phyloP scores from a whole-genome alignment of 192 early-diverging fungal genomes.

The Coemansia sp. region DNA sequence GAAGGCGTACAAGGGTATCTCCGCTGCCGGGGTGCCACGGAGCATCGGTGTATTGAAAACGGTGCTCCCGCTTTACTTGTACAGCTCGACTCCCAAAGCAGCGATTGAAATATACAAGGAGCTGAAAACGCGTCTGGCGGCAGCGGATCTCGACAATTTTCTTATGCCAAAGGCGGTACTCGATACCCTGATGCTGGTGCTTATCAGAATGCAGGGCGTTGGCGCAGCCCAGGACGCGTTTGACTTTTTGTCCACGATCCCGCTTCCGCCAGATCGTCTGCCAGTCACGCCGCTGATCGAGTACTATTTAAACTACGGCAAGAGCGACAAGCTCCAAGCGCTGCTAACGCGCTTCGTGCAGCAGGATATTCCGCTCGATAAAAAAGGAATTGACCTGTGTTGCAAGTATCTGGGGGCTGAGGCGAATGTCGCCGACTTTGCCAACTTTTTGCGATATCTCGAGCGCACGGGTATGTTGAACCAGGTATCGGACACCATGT shows the following conservation, averaged over 20 bases:
- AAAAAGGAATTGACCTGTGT: slow-evolving; percentile 12
- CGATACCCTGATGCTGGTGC: not conserved
- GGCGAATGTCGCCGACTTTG: slow-evolving; percentile 11
- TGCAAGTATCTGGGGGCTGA: slow-evolving; percentile 13
- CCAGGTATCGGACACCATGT: slow-evolving; percentile 9
- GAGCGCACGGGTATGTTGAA: slow-evolving; percentile 16
- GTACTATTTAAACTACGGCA: slow-evolving; percentile 25
- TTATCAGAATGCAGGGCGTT: slow-evolving; percentile 23
- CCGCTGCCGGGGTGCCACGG: slow-evolving; percentile 14
- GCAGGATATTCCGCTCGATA: slow-evolving; percentile 20
- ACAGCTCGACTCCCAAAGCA: not conserved
- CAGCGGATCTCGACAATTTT: slow-evolving; percentile 12
- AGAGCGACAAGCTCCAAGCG: slow-evolving; percentile 11
- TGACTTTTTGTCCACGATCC: slow-evolving; percentile 20
- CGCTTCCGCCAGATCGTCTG: slow-evolving; percentile 7
- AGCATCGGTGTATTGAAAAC: slow-evolving; percentile 11
- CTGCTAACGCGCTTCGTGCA: slow-evolving; percentile 29
- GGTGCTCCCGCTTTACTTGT: slow-evolving; percentile 9
- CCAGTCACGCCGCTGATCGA: slow-evolving; percentile 35
- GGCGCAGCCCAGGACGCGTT: slow-evolving; percentile 17
- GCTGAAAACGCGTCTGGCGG: slow-evolving; percentile 8
- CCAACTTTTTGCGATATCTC: slow-evolving; percentile 47
- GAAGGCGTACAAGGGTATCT: slow-evolving; percentile 11
- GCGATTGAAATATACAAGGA: slow-evolving; percentile 17
- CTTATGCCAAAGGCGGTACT: not conserved